Evolutionary conservation across 441 rosid species (phyloP).

Genomic region (Gossypium gossypioides): DNA sequence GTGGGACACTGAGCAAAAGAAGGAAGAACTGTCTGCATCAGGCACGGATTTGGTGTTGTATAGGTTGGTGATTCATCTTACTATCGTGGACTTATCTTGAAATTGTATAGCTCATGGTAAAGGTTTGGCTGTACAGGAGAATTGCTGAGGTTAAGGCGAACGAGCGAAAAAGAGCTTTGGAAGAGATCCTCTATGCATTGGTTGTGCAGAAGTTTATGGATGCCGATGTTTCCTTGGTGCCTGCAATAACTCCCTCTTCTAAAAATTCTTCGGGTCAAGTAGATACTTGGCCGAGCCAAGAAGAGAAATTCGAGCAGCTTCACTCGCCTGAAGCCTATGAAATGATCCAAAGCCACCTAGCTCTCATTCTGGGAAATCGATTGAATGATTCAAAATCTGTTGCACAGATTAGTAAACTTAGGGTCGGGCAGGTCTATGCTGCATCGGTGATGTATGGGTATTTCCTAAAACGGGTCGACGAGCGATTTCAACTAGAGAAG

Average conservation of each 20-base stretch:
- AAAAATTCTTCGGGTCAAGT: conserved; percentile 45
- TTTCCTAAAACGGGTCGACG: conserved; percentile 83
- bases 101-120: conserved; percentile 12
- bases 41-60: conserved; percentile 69
- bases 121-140: conserved; percentile 39
- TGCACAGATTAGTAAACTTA: conserved; percentile 68
- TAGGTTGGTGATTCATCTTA: conserved; percentile 39
- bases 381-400: conserved; percentile 43
- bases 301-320: conserved; percentile 52
- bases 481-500: conserved; percentile 93
- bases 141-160: conserved; percentile 85
- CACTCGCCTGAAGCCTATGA: conserved; percentile 81
- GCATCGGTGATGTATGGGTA: conserved; percentile 95
- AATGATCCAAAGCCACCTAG: conserved; percentile 85
- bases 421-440: conserved; percentile 92
- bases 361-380: conserved; percentile 64
- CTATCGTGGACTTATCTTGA: neutral
- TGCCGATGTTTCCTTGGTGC: conserved; percentile 63
- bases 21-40: conserved; percentile 44
- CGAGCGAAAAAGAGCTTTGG: conserved; percentile 63
- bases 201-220: conserved; percentile 92
- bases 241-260: conserved; percentile 41
- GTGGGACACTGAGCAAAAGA: conserved; percentile 50
- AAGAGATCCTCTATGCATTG: conserved; percentile 78
- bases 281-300: conserved; percentile 58